Conservation (phyloP, 495 filamentous ascomycete species). For the Neurospora pannonica region DNA sequence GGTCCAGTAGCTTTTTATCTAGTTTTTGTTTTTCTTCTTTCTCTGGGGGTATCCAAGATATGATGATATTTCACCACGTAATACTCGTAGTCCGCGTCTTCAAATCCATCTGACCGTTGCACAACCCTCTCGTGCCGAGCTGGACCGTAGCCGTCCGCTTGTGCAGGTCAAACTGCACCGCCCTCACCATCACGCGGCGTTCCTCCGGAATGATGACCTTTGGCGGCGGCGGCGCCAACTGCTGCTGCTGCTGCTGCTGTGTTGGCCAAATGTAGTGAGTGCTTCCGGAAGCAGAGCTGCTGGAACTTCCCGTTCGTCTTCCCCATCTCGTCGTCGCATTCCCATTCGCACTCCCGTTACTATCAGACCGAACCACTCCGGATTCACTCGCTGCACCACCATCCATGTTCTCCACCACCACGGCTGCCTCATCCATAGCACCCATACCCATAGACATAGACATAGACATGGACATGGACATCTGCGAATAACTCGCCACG, state of each 20-base stretch:
- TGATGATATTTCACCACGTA: conserved; percentile 28
- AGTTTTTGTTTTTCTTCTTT: not conserved
- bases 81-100: conserved; percentile 35
- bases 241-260: conserved; percentile 2
- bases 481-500: conserved; percentile 19
- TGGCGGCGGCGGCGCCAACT: not conserved
- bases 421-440: not conserved
- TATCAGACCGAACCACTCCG: not conserved
- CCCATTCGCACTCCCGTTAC: not conserved
- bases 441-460: conserved; percentile 3
- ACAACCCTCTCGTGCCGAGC: conserved; percentile 42
- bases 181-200: conserved; percentile 44
- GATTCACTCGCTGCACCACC: not conserved
- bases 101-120: conserved; percentile 33
- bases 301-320: conserved; percentile 1
- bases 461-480: conserved; percentile 6
- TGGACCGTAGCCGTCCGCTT: conserved; percentile 36
- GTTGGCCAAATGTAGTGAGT: conserved; percentile 1
- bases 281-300: conserved; percentile 4
- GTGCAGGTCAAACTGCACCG: conserved; percentile 44
- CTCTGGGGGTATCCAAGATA: not conserved
- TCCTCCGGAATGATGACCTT: conserved; percentile 31
- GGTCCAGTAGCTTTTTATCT: not conserved
- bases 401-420: not conserved
- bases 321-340: not conserved